Percentiles rank a stretch among this genome's conserved stretches.
Conservation (phyloP, 2,329 filamentous ascomycete species). For the Hymenotorrendiella dingleyae region DNA sequence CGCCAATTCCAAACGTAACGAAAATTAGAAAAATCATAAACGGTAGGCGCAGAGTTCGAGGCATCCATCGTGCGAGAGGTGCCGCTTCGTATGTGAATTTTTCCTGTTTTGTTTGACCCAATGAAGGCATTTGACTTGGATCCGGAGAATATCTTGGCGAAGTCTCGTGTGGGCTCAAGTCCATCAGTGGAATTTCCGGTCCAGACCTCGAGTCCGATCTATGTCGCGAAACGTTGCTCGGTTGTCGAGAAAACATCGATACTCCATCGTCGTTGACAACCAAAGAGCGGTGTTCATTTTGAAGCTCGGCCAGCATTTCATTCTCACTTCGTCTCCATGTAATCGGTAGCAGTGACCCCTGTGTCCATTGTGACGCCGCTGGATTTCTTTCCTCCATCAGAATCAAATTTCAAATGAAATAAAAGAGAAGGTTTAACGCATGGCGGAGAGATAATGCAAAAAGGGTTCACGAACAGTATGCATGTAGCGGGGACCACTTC, state of each 20-base stretch:
- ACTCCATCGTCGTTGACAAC: background rate
- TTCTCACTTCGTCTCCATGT: no score
- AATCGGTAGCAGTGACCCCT: no score
- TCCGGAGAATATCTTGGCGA: background rate
- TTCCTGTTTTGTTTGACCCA: background rate
- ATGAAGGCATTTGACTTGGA: background rate
- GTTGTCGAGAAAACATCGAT: background rate
- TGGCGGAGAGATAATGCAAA: no score
- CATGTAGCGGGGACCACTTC: no score
- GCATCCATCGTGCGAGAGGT: conserved; percentile 11
- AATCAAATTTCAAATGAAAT: no score
- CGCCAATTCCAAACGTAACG: conserved; percentile 8
- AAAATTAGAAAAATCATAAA: conserved; percentile 8
- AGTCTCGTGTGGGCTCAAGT: background rate
- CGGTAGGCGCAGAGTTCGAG: conserved; percentile 5
- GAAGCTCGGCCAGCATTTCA: no score
- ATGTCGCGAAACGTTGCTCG: background rate
- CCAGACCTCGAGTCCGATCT: background rate
- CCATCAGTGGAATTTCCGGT: background rate
- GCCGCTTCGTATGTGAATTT: background rate
- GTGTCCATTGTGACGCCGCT: no score
- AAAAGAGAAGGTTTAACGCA: no score
- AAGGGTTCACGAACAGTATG: no score
- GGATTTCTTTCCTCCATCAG: no score
- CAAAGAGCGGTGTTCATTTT: no score